These are phyloP conservation scores for Rubia yunnanensis DNA, from an alignment of 257 asterid genomes.

Conservation along the genomic window DNA sequence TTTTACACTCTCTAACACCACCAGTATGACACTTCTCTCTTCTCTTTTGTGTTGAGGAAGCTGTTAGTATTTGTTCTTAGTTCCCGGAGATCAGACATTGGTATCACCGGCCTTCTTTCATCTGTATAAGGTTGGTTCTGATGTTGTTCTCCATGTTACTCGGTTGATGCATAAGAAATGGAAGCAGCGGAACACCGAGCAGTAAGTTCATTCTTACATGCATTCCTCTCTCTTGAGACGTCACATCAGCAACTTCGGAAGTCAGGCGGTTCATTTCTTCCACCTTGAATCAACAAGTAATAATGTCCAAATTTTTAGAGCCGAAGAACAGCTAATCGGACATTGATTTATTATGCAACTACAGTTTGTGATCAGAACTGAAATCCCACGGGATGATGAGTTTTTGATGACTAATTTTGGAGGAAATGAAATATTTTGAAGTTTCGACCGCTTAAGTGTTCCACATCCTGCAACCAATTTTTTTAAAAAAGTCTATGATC, in stretches of 20 bases:
- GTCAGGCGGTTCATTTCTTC: conserved; percentile 59
- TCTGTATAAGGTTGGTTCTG: conserved; percentile 57
- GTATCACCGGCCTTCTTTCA: conserved; percentile 41
- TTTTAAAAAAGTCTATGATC: not conserved
- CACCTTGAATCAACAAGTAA: conserved; percentile 32
- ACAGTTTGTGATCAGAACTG: not conserved
- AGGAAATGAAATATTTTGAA: not conserved
- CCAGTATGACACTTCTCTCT: not conserved
- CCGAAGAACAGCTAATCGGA: not conserved
- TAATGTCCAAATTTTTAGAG: conserved; percentile 3
- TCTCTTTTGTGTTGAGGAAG: not conserved
- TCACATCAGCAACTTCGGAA: conserved; percentile 74
- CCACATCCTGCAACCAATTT: not conserved
- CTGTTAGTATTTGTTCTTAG: conserved; percentile 27
- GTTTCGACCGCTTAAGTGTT: not conserved
- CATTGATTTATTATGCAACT: no score
- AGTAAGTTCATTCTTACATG: conserved; percentile 43
- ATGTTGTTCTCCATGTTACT: conserved; percentile 57
- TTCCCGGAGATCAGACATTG: conserved; percentile 20
- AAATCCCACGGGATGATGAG: not conserved
- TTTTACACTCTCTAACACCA: conserved; percentile 13
- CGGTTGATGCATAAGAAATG: not conserved
- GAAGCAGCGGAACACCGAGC: not conserved
- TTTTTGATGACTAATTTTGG: not conserved
- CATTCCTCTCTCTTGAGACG: conserved; percentile 66